phyloP scores from a whole-genome alignment of 768 basidiomycete species.

The Boletus vermiculosoides region DNA sequence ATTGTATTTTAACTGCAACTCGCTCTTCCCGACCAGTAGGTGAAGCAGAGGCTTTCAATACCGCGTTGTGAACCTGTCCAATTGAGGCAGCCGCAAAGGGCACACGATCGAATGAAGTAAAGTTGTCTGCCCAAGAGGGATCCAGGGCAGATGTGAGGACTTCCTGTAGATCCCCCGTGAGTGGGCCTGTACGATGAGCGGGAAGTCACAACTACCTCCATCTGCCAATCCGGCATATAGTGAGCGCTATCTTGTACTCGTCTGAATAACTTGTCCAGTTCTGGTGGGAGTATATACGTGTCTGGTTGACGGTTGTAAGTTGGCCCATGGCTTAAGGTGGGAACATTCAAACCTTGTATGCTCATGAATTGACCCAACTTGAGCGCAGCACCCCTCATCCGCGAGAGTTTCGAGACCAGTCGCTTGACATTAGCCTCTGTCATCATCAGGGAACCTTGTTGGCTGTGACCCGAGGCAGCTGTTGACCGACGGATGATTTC shows the following conservation, averaged over 20 bases:
- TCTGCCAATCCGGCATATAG: slow-evolving; percentile 99
- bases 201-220: slow-evolving; percentile 61
- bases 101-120: slow-evolving; percentile 73
- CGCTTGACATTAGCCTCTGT: slow-evolving; percentile 89
- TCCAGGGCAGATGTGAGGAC: slow-evolving; percentile 78
- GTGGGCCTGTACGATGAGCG: not conserved
- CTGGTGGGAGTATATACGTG: slow-evolving; percentile 82
- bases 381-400: slow-evolving; percentile 95
- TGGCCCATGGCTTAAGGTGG: not conserved
- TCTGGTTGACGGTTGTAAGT: slow-evolving; percentile 46
- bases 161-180: slow-evolving; percentile 39
- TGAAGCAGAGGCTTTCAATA: slow-evolving; percentile 50
- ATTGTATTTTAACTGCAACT: slow-evolving; percentile 90
- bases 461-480: slow-evolving; percentile 32
- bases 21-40: slow-evolving; percentile 54
- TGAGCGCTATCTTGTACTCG: slow-evolving; percentile 93
- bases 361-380: slow-evolving; percentile 98
- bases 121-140: slow-evolving; percentile 65
- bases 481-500: slow-evolving; percentile 77
- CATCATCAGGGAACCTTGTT: slow-evolving; percentile 66
- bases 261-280: slow-evolving; percentile 84
- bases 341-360: slow-evolving; percentile 68
- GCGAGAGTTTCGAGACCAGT: slow-evolving; percentile 87
- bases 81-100: slow-evolving; percentile 97
- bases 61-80: slow-evolving; percentile 87